Percentiles rank a stretch among this genome's conserved stretches.
These are phyloP conservation scores for Hypsizygus marmoreus DNA, from an alignment of 768 basidiomycete genomes.

Conservation along the genomic window DNA sequence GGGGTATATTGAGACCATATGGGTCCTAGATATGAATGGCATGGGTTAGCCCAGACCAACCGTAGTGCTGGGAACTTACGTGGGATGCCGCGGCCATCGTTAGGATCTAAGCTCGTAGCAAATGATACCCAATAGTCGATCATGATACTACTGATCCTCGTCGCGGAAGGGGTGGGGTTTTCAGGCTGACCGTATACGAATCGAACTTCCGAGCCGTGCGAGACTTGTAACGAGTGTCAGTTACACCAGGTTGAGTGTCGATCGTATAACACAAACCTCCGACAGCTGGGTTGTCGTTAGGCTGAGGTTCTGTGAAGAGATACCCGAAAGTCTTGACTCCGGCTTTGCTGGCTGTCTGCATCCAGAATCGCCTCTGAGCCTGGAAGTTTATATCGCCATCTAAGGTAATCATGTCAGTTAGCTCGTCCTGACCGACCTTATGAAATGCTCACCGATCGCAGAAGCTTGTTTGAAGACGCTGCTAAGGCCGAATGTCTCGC, in stretches of 20 bases:
- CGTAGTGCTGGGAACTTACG: conserved; percentile 23
- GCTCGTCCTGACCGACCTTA: background rate
- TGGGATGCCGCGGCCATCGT: conserved; percentile 37
- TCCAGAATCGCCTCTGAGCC: conserved; percentile 34
- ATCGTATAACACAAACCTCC: conserved; percentile 1
- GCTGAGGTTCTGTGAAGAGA: conserved; percentile 38
- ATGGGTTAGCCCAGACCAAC: too few relatives aligned
- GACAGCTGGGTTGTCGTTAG: background rate
- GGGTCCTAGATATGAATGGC: too few relatives aligned
- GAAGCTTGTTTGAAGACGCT: conserved; percentile 39
- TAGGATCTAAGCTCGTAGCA: conserved; percentile 43
- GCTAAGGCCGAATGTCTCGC: conserved; percentile 44
- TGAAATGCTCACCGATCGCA: conserved; percentile 24
- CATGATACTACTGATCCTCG: conserved; percentile 34
- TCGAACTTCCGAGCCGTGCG: conserved; percentile 30
- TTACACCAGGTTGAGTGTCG: background rate
- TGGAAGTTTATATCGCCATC: conserved; percentile 39
- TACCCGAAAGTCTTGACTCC: conserved; percentile 38
- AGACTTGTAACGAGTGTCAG: conserved; percentile 20
- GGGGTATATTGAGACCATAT: too few relatives aligned
- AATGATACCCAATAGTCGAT: conserved; percentile 51
- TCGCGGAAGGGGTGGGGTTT: conserved; percentile 17
- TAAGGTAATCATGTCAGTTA: background rate
- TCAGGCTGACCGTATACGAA: conserved; percentile 31
- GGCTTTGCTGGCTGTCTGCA: conserved; percentile 30